Evolutionary conservation across 768 basidiomycete species (phyloP), one percentile per base, ranked within the genome.

Genomic region (Cubamyces lactineus): DNA sequence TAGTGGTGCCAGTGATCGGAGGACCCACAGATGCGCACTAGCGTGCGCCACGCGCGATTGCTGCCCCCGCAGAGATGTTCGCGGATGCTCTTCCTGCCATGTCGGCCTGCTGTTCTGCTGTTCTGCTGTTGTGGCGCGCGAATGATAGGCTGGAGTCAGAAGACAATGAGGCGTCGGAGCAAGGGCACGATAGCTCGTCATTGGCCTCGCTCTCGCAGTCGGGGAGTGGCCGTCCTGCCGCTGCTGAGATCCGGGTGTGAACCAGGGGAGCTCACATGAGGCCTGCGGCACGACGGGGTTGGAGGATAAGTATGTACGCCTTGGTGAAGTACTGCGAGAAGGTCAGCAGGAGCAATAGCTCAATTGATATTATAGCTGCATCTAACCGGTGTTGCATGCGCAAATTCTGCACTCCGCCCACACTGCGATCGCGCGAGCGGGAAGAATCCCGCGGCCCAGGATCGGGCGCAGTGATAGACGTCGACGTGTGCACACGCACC

Each of bases 21-120:
- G 45, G 50, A 51, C 50, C 50, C 50, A 51, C 50, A 51, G 38
- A 51, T 51, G 7, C 50, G 50, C 50, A 38, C 50, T 51, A 51
- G 50, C 50, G 34, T 24, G 50, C 50, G 30, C 30, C 28, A 17
- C 11, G 50, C 28, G 50, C 50, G 50, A 51, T 51, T 51, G 50
- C 19, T 23, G 11, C 45, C 9, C 8, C 19, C 19, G 45, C 50
- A 51, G 30, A 51, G 30, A 51, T 51, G 50, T 38, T 38, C 9
- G 7, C 17, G 30, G 46, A 13, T 47, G 19, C 12, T 24, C 7
- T 11, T 19, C 19, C 46, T 47, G 2, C 46, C 6, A 3, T 34
- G 34, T 34, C 34, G 34, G 4, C 5, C 1, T 34, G 34, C 9
- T 34, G 34, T 11, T 11, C 34, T 34, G 34, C 34, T 4, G 9